phyloP scores from a whole-genome alignment of 1,284 basidiomycete genomes.

The Ceratobasidium sp. region DNA sequence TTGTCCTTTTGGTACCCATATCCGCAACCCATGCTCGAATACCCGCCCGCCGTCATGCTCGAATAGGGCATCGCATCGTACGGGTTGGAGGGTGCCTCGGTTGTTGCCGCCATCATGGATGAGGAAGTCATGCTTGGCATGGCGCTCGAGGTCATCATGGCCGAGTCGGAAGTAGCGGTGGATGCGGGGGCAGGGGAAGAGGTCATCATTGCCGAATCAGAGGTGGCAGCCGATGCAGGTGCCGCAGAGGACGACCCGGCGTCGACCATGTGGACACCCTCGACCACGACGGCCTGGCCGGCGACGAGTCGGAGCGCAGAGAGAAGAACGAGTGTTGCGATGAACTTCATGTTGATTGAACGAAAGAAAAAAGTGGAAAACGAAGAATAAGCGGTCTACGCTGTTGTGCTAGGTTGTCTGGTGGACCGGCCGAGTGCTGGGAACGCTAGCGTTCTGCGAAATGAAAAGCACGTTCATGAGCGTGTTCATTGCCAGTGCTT shows the following conservation, averaged over 20 bases:
- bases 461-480: neutral
- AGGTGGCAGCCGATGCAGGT: conserved; percentile 2
- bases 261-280: conserved; percentile 18
- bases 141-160: conserved; percentile 7
- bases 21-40: conserved; percentile 41
- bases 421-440: conserved; percentile 4
- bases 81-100: conserved; percentile 32
- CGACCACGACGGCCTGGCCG: conserved; percentile 27
- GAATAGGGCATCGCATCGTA: conserved; percentile 42
- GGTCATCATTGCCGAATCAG: conserved; percentile 6
- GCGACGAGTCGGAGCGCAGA: neutral
- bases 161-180: conserved; percentile 13
- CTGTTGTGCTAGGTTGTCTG: conserved; percentile 6
- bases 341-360: conserved; percentile 18
- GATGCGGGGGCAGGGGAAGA: neutral
- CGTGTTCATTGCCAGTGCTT: too few relatives aligned
- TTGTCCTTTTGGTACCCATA: conserved; percentile 42
- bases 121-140: conserved; percentile 8
- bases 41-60: conserved; percentile 42
- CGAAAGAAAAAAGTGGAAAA: conserved; percentile 6
- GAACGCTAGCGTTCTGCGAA: conserved; percentile 31
- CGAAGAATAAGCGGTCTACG: conserved; percentile 24
- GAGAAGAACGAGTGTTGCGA: conserved; percentile 13
- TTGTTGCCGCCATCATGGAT: conserved; percentile 16
- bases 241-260: neutral